Conservation (phyloP, 805 yeast genomes). For the Kuraishia capsulata region DNA sequence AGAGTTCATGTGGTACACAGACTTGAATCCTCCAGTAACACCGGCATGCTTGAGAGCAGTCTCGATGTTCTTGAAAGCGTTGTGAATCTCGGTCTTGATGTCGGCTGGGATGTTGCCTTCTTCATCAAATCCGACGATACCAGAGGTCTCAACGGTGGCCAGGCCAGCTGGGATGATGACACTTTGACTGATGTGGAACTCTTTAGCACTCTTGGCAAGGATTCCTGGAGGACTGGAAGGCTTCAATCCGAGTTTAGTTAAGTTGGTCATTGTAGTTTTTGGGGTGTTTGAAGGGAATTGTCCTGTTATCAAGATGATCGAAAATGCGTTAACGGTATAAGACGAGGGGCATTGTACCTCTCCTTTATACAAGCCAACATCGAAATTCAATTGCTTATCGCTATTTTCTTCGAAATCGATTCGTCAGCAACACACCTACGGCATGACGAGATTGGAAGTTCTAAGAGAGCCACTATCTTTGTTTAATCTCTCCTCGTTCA, state of each 20-base stretch:
- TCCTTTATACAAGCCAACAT: background rate
- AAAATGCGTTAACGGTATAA: too few relatives aligned
- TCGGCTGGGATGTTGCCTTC: background rate
- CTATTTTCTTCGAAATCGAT: background rate
- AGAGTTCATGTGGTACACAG: constrained; percentile 2
- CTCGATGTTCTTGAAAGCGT: constrained; percentile 2
- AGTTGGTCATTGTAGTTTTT: background rate
- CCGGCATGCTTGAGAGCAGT: constrained; percentile 4
- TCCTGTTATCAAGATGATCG: too few relatives aligned
- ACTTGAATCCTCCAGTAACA: constrained; percentile 1
- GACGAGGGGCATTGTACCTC: too few relatives aligned
- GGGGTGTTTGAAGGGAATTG: background rate
- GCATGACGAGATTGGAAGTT: background rate
- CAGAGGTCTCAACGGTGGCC: constrained; percentile 2
- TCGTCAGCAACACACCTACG: background rate
- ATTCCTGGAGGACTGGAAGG: background rate
- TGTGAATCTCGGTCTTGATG: constrained; percentile 1
- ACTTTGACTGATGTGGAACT: background rate
- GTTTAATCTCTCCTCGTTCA: background rate
- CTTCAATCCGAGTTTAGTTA: background rate
- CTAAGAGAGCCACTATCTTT: background rate
- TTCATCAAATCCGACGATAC: constrained; percentile 3
- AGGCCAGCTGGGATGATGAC: constrained; percentile 1
- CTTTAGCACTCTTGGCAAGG: background rate
- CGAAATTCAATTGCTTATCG: background rate